Base-by-base conservation (phyloP, 202 grass and related monocot genomes). In the Digitaria exilis region DNA sequence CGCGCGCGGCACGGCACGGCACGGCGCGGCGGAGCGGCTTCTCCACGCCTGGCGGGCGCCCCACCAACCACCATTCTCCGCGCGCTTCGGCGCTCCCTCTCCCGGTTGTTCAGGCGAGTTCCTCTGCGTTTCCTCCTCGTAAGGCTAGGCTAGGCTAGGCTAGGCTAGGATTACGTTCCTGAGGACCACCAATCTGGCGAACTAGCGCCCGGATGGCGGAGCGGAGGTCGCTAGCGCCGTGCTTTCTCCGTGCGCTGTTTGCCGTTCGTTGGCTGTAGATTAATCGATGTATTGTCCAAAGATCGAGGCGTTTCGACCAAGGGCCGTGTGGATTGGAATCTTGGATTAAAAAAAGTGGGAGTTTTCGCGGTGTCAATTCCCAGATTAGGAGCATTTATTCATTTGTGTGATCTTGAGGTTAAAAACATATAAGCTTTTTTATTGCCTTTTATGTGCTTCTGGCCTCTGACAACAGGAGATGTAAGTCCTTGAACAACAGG, bases 91-190 rank as follows among this genome's bases (percentile, higher is more conserved):
- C 18, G 29, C 34, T 12, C 70, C 22, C 15, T 34, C 43, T 26
- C 46, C 24, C 19, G 24, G 57, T 2, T 11, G 49, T 84, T 76
- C 49, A 76, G 61, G 82, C 76, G 35, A 18, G 79, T 67, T 84
- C 34, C 52, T 52, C 31, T 1, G 28, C 19, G 25, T 4, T 26
- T 6, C 21, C 22, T 54, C 44, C 8, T 12, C 21, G 3, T 18
- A 14, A 19, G 51, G 3, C 58, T 32, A 11, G 35, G 17, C n/a
- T n/a, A n/a, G n/a, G n/a, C n/a, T n/a, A n/a, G n/a, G n/a, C n/a
- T n/a, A 19, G 51, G 3, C 58, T 32, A 11, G 35, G 17, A 51
- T 5, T 10, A 3, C 0, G 29, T 30, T 0, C 29, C 4, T 13
- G 43, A 64, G 18, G 42, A 31, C 32, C 22, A 12, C 49, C 25